Conservation (phyloP, 345 rosid genomes). For the Eucalyptus cloeziana region DNA sequence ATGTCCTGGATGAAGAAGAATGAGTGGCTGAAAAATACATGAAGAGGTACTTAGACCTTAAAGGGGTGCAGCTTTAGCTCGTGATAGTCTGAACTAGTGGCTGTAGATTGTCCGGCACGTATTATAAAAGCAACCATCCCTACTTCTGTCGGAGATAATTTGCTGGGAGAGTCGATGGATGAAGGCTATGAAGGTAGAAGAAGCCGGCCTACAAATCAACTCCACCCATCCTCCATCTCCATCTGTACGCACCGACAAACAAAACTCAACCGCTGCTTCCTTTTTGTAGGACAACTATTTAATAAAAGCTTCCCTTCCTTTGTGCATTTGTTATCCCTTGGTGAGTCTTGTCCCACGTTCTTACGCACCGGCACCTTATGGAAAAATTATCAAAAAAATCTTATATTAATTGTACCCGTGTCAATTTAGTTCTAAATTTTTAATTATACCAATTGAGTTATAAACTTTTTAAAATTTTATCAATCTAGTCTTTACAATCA, state of each 20-base stretch:
- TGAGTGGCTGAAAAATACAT: too few relatives aligned
- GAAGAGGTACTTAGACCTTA: too few relatives aligned
- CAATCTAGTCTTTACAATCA: rapidly evolving
- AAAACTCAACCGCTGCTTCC: not conserved
- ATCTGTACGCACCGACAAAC: not conserved
- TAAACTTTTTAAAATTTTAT: too few relatives aligned
- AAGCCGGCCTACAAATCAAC: not conserved
- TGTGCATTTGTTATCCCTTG: not conserved
- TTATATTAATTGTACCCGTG: rapidly evolving
- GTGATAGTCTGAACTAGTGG: not conserved
- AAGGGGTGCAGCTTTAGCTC: not conserved
- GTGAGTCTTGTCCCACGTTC: not conserved
- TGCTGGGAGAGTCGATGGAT: not conserved
- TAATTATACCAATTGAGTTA: rapidly evolving
- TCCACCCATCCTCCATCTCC: too few relatives aligned
- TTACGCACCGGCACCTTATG: not conserved
- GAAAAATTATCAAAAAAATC: too few relatives aligned
- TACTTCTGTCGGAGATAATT: not conserved
- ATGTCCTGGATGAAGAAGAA: too few relatives aligned
- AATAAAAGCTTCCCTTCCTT: not conserved
- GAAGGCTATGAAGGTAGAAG: not conserved
- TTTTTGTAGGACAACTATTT: not conserved
- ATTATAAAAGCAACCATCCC: not conserved
- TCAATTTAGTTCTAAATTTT: not conserved
- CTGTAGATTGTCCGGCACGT: not conserved